These are phyloP conservation scores for Caryopteris hybrid DNA, from an alignment of 305 asterid species.

Conservation along the genomic window DNA sequence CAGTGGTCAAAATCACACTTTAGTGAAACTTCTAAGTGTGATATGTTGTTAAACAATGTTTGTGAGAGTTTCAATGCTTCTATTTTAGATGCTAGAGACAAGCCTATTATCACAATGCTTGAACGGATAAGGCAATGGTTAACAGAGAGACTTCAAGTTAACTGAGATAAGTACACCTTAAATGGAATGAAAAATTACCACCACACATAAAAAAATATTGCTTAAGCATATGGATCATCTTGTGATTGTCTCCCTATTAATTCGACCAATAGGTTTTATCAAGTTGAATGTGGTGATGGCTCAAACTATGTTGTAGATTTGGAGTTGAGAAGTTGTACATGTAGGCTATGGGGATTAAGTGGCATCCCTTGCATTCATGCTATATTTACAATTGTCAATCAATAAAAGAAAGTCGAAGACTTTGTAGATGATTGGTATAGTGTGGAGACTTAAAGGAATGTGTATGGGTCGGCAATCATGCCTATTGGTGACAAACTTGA, in stretches of 20 bases:
- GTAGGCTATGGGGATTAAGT: neutral
- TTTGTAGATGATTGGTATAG: neutral
- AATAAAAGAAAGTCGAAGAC: neutral
- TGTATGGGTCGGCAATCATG: neutral
- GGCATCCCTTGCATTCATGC: neutral
- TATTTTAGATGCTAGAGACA: no score
- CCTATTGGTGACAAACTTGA: neutral
- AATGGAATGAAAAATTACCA: neutral
- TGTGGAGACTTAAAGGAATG: neutral
- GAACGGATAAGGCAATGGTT: neutral
- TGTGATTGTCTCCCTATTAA: neutral
- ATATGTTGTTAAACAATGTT: neutral
- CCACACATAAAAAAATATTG: no score
- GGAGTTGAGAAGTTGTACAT: neutral
- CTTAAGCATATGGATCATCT: neutral
- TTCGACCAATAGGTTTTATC: neutral
- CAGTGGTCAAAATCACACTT: neutral
- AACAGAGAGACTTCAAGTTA: neutral
- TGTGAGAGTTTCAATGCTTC: no score
- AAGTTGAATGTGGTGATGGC: neutral
- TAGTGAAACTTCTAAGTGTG: neutral
- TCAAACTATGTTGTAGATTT: neutral
- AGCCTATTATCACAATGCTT: no score
- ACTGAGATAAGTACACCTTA: neutral
- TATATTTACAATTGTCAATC: neutral